Evolutionary conservation across 2,329 filamentous ascomycete species (phyloP), one percentile per base, ranked within the genome.

Genomic region (Hymenoscyphus salicellus): DNA sequence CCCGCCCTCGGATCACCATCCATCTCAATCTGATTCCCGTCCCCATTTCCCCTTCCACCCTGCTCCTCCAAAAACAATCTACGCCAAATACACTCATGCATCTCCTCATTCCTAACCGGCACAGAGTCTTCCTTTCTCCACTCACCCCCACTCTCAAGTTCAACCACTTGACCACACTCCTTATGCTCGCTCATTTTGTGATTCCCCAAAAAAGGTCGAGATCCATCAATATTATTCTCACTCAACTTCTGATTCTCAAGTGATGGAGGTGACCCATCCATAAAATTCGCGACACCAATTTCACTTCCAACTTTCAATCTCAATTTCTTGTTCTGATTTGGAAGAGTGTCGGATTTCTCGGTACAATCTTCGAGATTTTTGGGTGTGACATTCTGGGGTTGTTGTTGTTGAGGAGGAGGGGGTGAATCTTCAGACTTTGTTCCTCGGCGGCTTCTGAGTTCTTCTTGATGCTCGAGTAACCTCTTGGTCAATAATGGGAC

Each of bases 11-110:
- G 33, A 33, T 58, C 62, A n/a, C 23, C 28, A 14, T 58, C 46
- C 7, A 26, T 32, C 10, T 52, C 55, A 56, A 10, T 56, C 55
- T 33, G 30, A 11, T 33, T 33, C 28, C 14, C 28, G 28, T 23
- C n/a, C 26, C 23, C 23, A 33, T 20, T 20, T 16, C 32, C 16
- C 11, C 23, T 20, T 32, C 41, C 26, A 41, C 52, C 58, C 32
- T 63, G 23, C 5, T 61, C 14, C 32, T 67, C 63, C 56, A 69
- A n/a, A 41, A 62, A 66, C 62, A 61, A 65, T 20, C 52, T 63
- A 41, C 69, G 71, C 72, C 71, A 72, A 43, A 68, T 17, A 63
- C 70, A 72, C 17, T 68, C 65, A 65, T 72, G 69, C 28, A 61
- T 60, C n/a, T 69, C 63, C n/a, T 59, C 11, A 6, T 56, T 20